phyloP scores from a whole-genome alignment of 1,139 yeast genomes.

The Zhuliangozyma blackwelliae region DNA sequence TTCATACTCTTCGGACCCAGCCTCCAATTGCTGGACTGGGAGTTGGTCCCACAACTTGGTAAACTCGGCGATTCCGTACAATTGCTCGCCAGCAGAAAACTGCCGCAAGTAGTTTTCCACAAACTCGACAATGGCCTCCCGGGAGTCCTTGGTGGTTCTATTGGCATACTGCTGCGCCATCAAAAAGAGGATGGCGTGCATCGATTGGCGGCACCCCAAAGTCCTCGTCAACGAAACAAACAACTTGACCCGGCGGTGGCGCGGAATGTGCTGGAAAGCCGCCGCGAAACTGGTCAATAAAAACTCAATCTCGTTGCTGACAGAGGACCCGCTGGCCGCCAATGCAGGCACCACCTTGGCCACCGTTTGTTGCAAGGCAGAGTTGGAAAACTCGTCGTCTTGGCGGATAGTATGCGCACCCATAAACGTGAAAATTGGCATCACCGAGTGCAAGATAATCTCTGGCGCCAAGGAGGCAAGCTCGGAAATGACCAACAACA shows the following conservation, averaged over 20 bases:
- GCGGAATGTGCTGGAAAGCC: slow-evolving; percentile 92
- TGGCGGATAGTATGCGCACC: slow-evolving; percentile 97
- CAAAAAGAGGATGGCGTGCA: slow-evolving; percentile 71
- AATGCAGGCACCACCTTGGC: slow-evolving; percentile 89
- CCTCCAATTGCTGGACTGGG: slow-evolving; percentile 38
- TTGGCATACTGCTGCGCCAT: slow-evolving; percentile 73
- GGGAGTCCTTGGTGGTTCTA: slow-evolving; percentile 60
- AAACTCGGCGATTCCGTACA: slow-evolving; percentile 54
- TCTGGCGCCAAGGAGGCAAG: slow-evolving; percentile 89
- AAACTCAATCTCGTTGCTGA: slow-evolving; percentile 70
- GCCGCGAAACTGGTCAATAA: slow-evolving; percentile 84
- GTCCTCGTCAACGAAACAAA: slow-evolving; percentile 77
- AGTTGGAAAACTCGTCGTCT: slow-evolving; percentile 91
- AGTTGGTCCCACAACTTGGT: slow-evolving; percentile 51
- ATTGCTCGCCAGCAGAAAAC: slow-evolving; percentile 66
- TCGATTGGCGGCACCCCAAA: slow-evolving; percentile 62
- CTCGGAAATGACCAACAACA: slow-evolving; percentile 79
- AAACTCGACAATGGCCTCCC: slow-evolving; percentile 66
- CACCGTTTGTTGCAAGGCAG: slow-evolving; percentile 90
- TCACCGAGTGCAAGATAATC: slow-evolving; percentile 86
- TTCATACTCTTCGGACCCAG: slow-evolving; percentile 33
- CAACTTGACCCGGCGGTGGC: slow-evolving; percentile 87
- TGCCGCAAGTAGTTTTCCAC: slow-evolving; percentile 62
- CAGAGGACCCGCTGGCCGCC: slow-evolving; percentile 53
- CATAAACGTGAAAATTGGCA: slow-evolving; percentile 99